Conservation (phyloP, 2,329 filamentous ascomycete species). For the Parastagonospora nodorum region DNA sequence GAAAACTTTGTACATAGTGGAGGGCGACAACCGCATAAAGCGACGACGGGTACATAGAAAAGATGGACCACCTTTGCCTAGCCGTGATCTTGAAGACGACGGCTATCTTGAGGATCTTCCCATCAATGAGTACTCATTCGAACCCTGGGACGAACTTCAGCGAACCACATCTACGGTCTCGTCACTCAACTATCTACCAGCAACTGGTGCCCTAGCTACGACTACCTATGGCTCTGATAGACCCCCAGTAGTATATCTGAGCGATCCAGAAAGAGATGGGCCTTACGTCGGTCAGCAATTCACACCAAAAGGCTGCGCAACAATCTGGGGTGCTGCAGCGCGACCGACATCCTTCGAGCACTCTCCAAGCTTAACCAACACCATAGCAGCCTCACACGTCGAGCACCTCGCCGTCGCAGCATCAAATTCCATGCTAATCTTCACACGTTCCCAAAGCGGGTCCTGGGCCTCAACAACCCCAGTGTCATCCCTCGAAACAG, state of each 20-base stretch:
- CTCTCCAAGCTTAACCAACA: slow-evolving; percentile 12
- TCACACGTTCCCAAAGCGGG: slow-evolving; percentile 23
- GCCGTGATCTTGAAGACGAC: slow-evolving; percentile 4
- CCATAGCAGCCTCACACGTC: slow-evolving; percentile 20
- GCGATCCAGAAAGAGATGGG: slow-evolving; percentile 30
- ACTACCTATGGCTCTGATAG: slow-evolving; percentile 38
- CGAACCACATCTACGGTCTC: slow-evolving; percentile 37
- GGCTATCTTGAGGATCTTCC: neutral
- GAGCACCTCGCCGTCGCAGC: slow-evolving; percentile 42
- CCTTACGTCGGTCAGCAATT: slow-evolving; percentile 36
- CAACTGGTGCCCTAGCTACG: slow-evolving; percentile 33
- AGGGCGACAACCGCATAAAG: slow-evolving; percentile 29
- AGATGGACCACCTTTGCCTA: slow-evolving; percentile 4
- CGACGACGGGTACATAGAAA: slow-evolving; percentile 11
- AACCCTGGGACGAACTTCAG: slow-evolving; percentile 27
- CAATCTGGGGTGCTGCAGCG: slow-evolving; percentile 36
- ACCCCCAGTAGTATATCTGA: slow-evolving; percentile 32
- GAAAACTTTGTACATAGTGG: slow-evolving; percentile 29
- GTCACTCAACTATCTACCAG: slow-evolving; percentile 33
- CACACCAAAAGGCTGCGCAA: slow-evolving; percentile 26
- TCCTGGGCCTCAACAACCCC: slow-evolving; percentile 23
- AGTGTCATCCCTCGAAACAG: slow-evolving; percentile 17
- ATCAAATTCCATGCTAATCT: slow-evolving; percentile 29
- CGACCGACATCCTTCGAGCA: slow-evolving; percentile 22
- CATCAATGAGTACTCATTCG: slow-evolving; percentile 21